A percentile compares a stretch with the other conserved stretches of the same genome.
Conservation (phyloP, 2,329 filamentous ascomycete species). For the Tolypocladium cylindrosporum region DNA sequence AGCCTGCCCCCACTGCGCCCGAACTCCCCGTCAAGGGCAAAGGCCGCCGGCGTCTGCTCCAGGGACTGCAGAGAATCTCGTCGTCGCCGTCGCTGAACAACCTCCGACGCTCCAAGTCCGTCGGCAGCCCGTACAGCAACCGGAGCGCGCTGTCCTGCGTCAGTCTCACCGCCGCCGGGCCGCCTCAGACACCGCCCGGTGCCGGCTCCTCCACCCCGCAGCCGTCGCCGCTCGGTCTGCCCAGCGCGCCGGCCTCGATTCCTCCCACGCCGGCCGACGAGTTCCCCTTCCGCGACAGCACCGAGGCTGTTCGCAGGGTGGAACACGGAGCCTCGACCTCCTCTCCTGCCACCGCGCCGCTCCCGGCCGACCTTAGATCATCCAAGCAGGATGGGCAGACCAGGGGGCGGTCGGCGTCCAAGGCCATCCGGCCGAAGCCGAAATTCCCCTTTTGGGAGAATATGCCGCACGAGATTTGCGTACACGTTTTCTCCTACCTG, state of each 20-base stretch:
- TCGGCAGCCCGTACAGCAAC: constrained; percentile 56
- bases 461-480: constrained; percentile 73
- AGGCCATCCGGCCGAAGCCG: constrained; percentile 15
- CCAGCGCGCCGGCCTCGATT: constrained; percentile 25
- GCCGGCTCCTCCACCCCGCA: constrained; percentile 22
- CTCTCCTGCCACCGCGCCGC: constrained; percentile 39
- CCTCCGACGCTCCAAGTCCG: constrained; percentile 53
- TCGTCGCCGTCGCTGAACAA: constrained; percentile 66
- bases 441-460: constrained; percentile 64
- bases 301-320: constrained; percentile 44
- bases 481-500: constrained; percentile 68
- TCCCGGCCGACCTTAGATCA: constrained; percentile 55
- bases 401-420: constrained; percentile 9
- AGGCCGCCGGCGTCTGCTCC: constrained; percentile 59
- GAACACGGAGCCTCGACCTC: constrained; percentile 32
- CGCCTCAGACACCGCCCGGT: constrained; percentile 16
- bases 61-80: constrained; percentile 69
- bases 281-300: constrained; percentile 26
- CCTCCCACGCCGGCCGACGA: constrained; percentile 30
- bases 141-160: constrained; percentile 43
- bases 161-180: constrained; percentile 34
- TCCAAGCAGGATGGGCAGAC: constrained; percentile 18
- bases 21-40: constrained; percentile 43
- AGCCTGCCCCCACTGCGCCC: constrained; percentile 9
- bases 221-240: constrained; percentile 28